Base-by-base conservation (phyloP, 1,284 basidiomycete genomes). In the Albatrellus sp. region DNA sequence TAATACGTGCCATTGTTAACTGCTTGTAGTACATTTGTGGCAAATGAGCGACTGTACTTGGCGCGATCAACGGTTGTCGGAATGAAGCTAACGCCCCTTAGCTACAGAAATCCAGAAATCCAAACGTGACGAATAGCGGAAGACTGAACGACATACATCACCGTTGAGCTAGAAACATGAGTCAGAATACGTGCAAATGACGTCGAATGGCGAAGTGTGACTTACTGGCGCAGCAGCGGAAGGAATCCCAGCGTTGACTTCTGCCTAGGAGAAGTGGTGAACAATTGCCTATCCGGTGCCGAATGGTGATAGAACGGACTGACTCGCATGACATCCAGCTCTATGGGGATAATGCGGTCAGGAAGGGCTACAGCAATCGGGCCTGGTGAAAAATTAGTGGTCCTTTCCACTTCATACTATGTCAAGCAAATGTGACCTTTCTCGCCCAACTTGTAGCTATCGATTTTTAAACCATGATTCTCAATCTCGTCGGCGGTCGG, bases 211-310 rank as follows among this genome's bases (percentile, higher is more conserved):
- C 14, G 3, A 10, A 16, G 24, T 16, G 6, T 9, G 24, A 32
- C 43, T 37, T 38, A 37, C 43, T 5, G 43, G 43, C 30, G 34
- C 43, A 17, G 20, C 10, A 2, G 43, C 43, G 5, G 16, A 17
- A 2, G 35, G 35, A 5, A 44, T 40, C 11, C 13, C 39, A 5
- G 39, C 39, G 29, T 31, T 40, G 28, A 6, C 13, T n/a, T 30
- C 13, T 14, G 29, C 7, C 24, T 24, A 24, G 4, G 7, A n/a
- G n/a, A 24, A 24, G 7, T 24, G 7, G 24, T 24, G 24, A 4
- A 7, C 7, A 7, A 24, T 24, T 24, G 24, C 24, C 24, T 24
- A 24, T 7, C 24, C 24, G 7, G 24, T 24, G 7, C 7, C 37
- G 20, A 20, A 14, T 2, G 9, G 2, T 19, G 0, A 30, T 7